Evolutionary conservation across 169 alveolate genomes (phyloP), one percentile per base, ranked within the genome.

Genomic region (Eimeria maxima): DNA sequence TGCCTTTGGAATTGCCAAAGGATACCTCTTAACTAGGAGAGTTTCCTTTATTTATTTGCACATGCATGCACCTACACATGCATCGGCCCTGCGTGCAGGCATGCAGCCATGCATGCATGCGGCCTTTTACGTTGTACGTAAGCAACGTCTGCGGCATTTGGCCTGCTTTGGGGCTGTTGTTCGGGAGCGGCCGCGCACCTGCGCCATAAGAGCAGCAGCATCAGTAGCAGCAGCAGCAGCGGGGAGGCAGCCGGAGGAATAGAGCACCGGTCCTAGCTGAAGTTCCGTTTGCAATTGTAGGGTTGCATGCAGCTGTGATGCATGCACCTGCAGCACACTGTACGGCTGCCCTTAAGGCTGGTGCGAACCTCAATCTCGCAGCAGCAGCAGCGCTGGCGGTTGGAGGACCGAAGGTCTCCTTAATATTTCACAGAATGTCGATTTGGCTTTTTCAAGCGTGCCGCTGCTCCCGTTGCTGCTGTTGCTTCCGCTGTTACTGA

Each of bases 81-180:
- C 73, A 63, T 4, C n/a, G 7, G 38, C 73, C 38, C 18, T 24
- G 38, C 29, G 22, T 63, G 73, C 73, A 63, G 20, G 73, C 73
- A 63, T 63, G 73, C 73, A 63, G 20, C 38, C 73, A 63, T 63
- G 73, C 73, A 22, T 63, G 67, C 67, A 57, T 57, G 67, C 67
- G n/a, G 69, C 69, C 20, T 18, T 24, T 60, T 16, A 60, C n/a
- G 69, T 60, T 60, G 69, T 24, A 14, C 20, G 69, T 24, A 60
- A 14, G 69, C 20, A 18, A 11, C 13, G 27, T 5, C 13, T 7
- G 69, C 20, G n/a, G 69, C 8, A 24, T 60, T 53, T 53, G 69
- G 27, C 69, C 20, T 60, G 69, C n/a, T 60, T 60, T 60, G 69
- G 69, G 27, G 69, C 69, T 60, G 69, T 60, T 60, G 69, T 24